Evolutionary conservation across 306 rosid genomes (phyloP).

Genomic region (Sphenostylis stenocarpa): DNA sequence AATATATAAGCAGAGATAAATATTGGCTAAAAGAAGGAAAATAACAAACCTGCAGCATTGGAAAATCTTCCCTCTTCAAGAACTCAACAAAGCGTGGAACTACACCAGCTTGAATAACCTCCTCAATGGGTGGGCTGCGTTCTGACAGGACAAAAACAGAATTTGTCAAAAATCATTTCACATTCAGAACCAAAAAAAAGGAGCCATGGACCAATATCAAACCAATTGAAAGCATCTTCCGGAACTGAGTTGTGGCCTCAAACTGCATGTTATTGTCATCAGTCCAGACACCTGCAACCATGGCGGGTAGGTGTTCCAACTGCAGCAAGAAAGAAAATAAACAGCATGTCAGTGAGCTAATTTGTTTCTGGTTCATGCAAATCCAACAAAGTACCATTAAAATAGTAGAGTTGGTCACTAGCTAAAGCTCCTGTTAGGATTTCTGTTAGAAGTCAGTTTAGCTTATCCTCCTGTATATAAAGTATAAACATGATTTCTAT

Average conservation of each 20-base stretch:
- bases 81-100: conserved; percentile 91
- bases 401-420: background rate
- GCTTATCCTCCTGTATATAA: background rate
- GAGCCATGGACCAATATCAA: conserved; percentile 22
- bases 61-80: conserved; percentile 78
- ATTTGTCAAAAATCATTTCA: background rate
- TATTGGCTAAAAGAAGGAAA: background rate
- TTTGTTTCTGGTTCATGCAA: background rate
- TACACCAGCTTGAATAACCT: conserved; percentile 90
- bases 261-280: conserved; percentile 61
- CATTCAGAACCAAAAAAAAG: background rate
- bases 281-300: conserved; percentile 74
- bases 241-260: conserved; percentile 81
- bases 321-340: conserved; percentile 36
- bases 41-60: conserved; percentile 75
- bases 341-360: background rate
- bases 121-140: conserved; percentile 88
- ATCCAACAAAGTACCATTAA: background rate
- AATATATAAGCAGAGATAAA: background rate
- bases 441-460: background rate
- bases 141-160: conserved; percentile 37
- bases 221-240: conserved; percentile 89
- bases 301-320: conserved; percentile 79
- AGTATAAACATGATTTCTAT: background rate
- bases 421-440: background rate